phyloP scores from a whole-genome alignment of 352 stramenopile species.

The Globisporangium apiculatum region DNA sequence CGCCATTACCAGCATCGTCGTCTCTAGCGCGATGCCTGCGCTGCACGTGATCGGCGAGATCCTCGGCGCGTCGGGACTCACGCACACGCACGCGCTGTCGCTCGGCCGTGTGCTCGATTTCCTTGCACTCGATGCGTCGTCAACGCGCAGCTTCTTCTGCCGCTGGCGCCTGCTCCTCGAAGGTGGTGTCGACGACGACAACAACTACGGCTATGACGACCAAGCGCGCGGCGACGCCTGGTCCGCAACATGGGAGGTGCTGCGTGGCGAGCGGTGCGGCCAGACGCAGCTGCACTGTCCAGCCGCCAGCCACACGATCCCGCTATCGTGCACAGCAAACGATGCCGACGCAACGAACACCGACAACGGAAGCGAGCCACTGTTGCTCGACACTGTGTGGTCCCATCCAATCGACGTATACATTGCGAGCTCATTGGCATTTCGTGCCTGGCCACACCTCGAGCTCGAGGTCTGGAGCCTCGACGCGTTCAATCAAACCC shows the following conservation, averaged over 20 bases:
- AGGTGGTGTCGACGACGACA: not conserved
- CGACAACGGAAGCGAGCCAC: not conserved
- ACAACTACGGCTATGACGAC: not conserved
- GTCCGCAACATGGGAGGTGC: slow-evolving; percentile 24
- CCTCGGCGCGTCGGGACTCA: slow-evolving; percentile 30
- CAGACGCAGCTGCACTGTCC: slow-evolving; percentile 42
- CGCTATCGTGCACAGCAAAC: not conserved
- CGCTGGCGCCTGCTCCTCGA: slow-evolving; percentile 30
- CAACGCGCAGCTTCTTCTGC: slow-evolving; percentile 38
- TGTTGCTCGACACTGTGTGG: slow-evolving; percentile 35
- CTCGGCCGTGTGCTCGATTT: slow-evolving; percentile 27
- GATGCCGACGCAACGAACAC: not conserved
- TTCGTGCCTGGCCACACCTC: slow-evolving; percentile 30
- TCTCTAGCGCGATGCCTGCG: slow-evolving; percentile 19
- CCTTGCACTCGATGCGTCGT: slow-evolving; percentile 30
- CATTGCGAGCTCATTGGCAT: slow-evolving; percentile 15
- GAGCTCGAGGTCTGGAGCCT: slow-evolving; percentile 44
- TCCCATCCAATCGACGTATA: slow-evolving; percentile 48
- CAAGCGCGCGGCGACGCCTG: not conserved
- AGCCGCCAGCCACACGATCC: slow-evolving; percentile 8
- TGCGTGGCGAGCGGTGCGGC: slow-evolving; percentile 29
- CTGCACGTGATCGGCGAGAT: slow-evolving; percentile 47
- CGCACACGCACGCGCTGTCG: slow-evolving; percentile 7
- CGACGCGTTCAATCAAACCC: slow-evolving; percentile 29
- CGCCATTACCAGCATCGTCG: too few relatives aligned